These are phyloP conservation scores for Paecilomyces dactylethromorphus DNA, from an alignment of 2,329 filamentous ascomycete genomes.

Conservation along the genomic window DNA sequence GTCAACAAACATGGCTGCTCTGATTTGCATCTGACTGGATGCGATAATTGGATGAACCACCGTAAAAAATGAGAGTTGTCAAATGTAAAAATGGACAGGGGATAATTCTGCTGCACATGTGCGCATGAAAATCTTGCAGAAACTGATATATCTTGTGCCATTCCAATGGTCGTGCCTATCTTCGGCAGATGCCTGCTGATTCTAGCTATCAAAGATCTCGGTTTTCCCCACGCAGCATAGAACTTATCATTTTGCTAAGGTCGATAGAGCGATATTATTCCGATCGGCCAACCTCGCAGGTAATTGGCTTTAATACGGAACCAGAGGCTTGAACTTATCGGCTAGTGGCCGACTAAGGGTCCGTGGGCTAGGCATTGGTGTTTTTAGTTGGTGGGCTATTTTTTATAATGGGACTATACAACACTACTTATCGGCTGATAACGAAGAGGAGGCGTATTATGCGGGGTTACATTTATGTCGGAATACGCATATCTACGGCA, in stretches of 20 bases:
- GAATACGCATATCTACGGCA: not conserved
- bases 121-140: not conserved
- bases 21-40: not conserved
- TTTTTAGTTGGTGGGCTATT: not conserved
- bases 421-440: not conserved
- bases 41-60: not conserved
- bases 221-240: not conserved
- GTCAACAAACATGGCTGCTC: not conserved
- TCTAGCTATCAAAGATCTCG: not conserved
- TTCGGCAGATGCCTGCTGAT: not conserved
- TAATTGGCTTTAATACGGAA: not conserved
- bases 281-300: not conserved
- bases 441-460: not conserved
- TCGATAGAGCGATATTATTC: not conserved
- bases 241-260: not conserved
- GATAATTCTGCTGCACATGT: not conserved
- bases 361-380: constrained; percentile 3
- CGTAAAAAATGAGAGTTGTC: not conserved
- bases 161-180: not conserved
- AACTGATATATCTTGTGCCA: not conserved
- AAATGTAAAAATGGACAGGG: not conserved
- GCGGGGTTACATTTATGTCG: not conserved
- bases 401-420: not conserved
- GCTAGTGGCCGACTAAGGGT: not conserved
- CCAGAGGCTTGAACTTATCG: not conserved